Evolutionary conservation across 2,329 filamentous ascomycete genomes (phyloP).

Genomic region (Aspergillus tanneri): DNA sequence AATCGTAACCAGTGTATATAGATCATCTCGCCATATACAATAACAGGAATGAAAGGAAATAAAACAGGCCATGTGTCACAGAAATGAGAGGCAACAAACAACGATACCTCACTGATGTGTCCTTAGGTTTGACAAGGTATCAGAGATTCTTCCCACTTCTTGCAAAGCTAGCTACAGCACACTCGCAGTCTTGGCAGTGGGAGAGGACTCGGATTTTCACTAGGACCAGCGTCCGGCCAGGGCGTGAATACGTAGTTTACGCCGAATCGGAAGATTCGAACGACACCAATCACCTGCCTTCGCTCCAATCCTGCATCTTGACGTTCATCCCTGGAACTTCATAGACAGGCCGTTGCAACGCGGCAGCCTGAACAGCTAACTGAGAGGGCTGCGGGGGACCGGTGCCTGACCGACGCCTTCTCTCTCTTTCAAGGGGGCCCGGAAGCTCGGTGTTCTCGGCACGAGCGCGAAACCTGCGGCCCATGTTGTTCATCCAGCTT

Average conservation of each 20-base stretch:
- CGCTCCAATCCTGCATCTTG: constrained; percentile 41
- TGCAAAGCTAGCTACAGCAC: background rate
- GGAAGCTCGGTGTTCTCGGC: constrained; percentile 43
- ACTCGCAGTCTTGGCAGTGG: background rate
- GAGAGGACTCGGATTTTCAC: background rate
- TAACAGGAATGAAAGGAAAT: constrained; percentile 15
- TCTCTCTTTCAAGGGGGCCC: constrained; percentile 55
- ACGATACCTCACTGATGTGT: background rate
- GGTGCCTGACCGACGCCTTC: constrained; percentile 61
- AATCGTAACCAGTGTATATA: constrained; percentile 21
- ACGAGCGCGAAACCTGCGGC: constrained; percentile 59
- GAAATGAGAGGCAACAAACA: constrained; percentile 7
- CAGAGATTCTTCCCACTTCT: background rate
- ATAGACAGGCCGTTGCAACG: constrained; percentile 35
- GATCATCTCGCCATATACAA: constrained; percentile 27
- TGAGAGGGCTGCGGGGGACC: constrained; percentile 50
- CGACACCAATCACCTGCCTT: constrained; percentile 26
- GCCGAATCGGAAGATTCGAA: background rate
- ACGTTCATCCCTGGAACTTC: constrained; percentile 32
- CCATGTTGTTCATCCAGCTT: constrained; percentile 66
- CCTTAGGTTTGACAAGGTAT: background rate
- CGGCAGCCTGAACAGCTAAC: constrained; percentile 35
- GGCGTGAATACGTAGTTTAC: background rate
- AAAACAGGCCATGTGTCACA: constrained; percentile 10
- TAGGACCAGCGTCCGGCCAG: background rate